Evolutionary conservation across 768 basidiomycete genomes (phyloP), one percentile per base, ranked within the genome.

Genomic region (Tephrocybe sp.): DNA sequence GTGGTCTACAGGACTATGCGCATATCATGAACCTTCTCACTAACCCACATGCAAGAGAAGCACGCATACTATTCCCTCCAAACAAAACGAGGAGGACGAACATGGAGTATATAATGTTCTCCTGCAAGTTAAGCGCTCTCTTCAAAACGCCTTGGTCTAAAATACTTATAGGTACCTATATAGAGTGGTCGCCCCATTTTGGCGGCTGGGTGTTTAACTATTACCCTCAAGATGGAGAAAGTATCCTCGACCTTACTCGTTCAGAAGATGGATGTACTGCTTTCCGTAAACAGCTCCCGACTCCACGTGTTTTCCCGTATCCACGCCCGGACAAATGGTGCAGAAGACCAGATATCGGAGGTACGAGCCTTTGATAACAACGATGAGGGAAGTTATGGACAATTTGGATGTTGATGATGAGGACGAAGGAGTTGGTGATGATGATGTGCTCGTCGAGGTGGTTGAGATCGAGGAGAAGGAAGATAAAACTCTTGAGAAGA

Each of bases 131-230:
- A 1, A 19, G 15, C 32, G 28, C 36, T 12, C n/a, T n/a, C n/a
- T n/a, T n/a, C n/a, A n/a, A n/a, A 39, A n/a, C 18, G 16, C 9
- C 8, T 2, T 37, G n/a, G 5, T 9, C 9, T 16, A 11, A 16
- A 35, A 7, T n/a, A n/a, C n/a, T n/a, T 5, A 11, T 35, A 35
- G 5, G 9, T 21, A 24, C 24, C 38, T 21, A 37, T 30, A 25
- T 15, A n/a, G n/a, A 47, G 47, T 47, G 47, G 47, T 47, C 47
- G 7, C 37, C 47, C 1, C 32, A 28, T 19, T 47, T 39, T 8
- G 27, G 21, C 28, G 32, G 32, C 13, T 44, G 42, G 42, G 42
- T 30, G 3, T 47, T 47, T 37, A 47, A 47, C 21, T 41, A 41
- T 31, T n/a, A 48, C 18, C 37, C 30, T 1, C 11, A n/a, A 9